Base-by-base conservation (phyloP, 225 moss, liverwort and hornwort genomes). In the Straminergon stramineum region DNA sequence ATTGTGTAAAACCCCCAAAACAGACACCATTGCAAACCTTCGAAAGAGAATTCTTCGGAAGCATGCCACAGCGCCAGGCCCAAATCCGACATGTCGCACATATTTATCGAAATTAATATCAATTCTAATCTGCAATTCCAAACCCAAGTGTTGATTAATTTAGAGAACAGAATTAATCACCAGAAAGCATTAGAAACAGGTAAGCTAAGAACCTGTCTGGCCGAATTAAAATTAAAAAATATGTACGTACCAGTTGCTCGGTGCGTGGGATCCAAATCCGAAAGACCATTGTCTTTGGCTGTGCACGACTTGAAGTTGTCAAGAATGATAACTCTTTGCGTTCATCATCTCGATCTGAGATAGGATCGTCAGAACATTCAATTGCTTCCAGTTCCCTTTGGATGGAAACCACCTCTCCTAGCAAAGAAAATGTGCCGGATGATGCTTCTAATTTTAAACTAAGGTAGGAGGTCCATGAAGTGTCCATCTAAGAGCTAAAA, bases 1-100 rank as follows among this genome's bases (percentile, higher is more conserved):
- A 79, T 37, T n/a, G 35, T 58, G 53, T 67, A 84, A 19, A 81
- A 35, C 61, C 0, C 55, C 8, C 26, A 65, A 9, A 68, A n/a
- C 77, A 83, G 45, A 84, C 11, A 55, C 62, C 43, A 80, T 88
- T 80, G 73, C 89, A 85, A 84, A 91, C 93, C 93, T 92, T 93
- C 60, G 93, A 22, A 94, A 81, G 58, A 93, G 92, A 66, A 94
- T 91, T 79, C 93, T 91, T 90, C 91, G 91, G 58, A 94, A 93
- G 75, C 85, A 94, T 82, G 79, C 90, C 81, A 94, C 91, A 89
- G 91, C 93, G n/a, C 94, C 94, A 61, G 93, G 94, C 85, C 94
- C 93, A 83, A 93, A 92, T 61, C 94, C 94, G 62, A 90, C 52
- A 57, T 93, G 94, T 63, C 79, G 88, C 80, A 93, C 90, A 86